These are phyloP conservation scores for Candida parachauliodes DNA, from an alignment of 805 yeast genomes.

Conservation along the genomic window DNA sequence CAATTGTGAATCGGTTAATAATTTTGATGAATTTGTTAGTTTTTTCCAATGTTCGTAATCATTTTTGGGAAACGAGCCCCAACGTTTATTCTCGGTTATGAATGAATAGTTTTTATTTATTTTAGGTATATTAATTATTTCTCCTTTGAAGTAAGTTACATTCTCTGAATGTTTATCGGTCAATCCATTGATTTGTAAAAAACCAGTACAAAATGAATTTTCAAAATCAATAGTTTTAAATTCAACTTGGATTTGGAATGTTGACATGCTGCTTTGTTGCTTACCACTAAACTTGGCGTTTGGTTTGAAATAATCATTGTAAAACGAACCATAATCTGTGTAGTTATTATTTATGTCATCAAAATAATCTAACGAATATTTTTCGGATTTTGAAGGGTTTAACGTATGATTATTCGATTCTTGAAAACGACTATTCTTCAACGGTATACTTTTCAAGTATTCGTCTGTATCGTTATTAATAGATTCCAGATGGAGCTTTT, in stretches of 20 bases:
- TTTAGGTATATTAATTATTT: slow-evolving; percentile 55
- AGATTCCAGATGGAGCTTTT: no score
- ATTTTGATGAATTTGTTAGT: slow-evolving; percentile 46
- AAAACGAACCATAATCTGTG: slow-evolving; percentile 19
- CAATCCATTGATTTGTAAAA: slow-evolving; percentile 60
- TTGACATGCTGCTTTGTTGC: slow-evolving; percentile 64
- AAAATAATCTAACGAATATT: slow-evolving; percentile 9
- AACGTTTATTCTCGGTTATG: slow-evolving; percentile 51
- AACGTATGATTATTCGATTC: not conserved
- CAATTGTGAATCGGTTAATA: slow-evolving; percentile 39
- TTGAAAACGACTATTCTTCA: not conserved
- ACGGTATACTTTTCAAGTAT: no score
- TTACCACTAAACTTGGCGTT: slow-evolving; percentile 62
- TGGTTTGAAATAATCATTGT: slow-evolving; percentile 49
- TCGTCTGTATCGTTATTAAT: no score
- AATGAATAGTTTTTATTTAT: slow-evolving; percentile 42
- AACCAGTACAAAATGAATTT: slow-evolving; percentile 52
- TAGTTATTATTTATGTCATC: not conserved
- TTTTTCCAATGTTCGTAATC: slow-evolving; percentile 52
- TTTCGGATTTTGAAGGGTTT: not conserved
- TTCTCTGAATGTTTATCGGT: slow-evolving; percentile 60
- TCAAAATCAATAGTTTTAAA: slow-evolving; percentile 64
- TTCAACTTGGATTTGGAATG: slow-evolving; percentile 66
- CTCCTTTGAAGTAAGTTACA: slow-evolving; percentile 71
- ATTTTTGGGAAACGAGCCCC: slow-evolving; percentile 46